Percentiles rank a stretch among this genome's conserved stretches.
Evolutionary conservation across 371 early-diverging fungal species (phyloP).

Genomic region (Actinomucor elegans): DNA sequence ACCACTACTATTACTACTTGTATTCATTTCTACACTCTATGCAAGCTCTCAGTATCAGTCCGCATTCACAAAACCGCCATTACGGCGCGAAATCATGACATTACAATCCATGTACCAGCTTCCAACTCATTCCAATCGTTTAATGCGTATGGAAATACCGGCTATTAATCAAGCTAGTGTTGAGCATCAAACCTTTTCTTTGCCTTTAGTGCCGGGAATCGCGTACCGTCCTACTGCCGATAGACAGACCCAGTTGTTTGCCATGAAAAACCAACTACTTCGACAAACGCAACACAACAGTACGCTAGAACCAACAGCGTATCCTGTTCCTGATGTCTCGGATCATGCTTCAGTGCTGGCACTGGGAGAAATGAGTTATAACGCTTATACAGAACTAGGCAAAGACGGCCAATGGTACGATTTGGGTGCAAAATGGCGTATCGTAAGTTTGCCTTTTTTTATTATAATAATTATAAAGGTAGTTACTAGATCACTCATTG

Average conservation of each 20-base stretch:
- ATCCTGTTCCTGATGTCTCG: slow-evolving; percentile 64
- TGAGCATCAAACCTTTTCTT: neutral
- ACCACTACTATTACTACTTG: too few species aligned
- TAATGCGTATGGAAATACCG: neutral
- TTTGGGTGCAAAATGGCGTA: slow-evolving; percentile 69
- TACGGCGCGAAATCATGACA: too few species aligned
- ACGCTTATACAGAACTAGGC: slow-evolving; percentile 66
- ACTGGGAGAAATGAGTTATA: slow-evolving; percentile 76
- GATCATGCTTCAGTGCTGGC: slow-evolving; percentile 69
- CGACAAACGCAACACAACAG: neutral
- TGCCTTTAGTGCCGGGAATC: neutral
- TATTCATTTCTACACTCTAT: too few species aligned
- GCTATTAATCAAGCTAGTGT: neutral
- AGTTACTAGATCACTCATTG: too few species aligned
- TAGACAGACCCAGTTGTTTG: neutral
- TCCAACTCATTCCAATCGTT: neutral
- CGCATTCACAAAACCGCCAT: too few species aligned
- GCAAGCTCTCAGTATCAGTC: neutral
- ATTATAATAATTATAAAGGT: too few species aligned
- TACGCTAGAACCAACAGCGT: neutral
- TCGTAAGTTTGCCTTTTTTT: slow-evolving; percentile 38
- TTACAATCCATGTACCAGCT: neutral
- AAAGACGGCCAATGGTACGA: slow-evolving; percentile 69
- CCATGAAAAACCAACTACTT: neutral
- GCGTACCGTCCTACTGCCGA: neutral